phyloP scores from a whole-genome alignment of 345 rosid species.

The Conringia planisiliqua region DNA sequence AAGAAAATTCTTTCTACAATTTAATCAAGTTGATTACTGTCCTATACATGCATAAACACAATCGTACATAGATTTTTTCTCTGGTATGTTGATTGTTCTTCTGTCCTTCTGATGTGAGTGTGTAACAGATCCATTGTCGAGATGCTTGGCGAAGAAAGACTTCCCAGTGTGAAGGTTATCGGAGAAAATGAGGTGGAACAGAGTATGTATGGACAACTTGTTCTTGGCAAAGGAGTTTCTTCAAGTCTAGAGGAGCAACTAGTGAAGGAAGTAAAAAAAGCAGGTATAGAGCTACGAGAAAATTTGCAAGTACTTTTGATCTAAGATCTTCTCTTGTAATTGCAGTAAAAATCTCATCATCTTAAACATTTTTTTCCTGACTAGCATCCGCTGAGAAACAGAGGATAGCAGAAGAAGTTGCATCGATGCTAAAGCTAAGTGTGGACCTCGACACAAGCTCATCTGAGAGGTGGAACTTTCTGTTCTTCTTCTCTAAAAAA shows the following conservation, averaged over 20 bases:
- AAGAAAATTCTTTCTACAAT: background rate
- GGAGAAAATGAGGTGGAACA: conserved; percentile 64
- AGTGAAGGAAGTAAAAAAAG: conserved; percentile 73
- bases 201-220: conserved; percentile 83
- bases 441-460: conserved; percentile 78
- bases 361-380: conserved; percentile 25
- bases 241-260: conserved; percentile 69
- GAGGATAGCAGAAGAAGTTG: conserved; percentile 88
- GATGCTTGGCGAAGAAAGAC: conserved; percentile 76
- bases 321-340: background rate
- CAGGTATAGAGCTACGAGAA: conserved; percentile 42
- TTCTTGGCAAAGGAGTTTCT: conserved; percentile 52
- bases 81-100: background rate
- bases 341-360: conserved; percentile 6
- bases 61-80: background rate
- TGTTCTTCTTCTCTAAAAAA: background rate
- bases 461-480: conserved; percentile 58
- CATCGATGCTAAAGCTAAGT: conserved; percentile 72
- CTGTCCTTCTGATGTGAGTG: background rate
- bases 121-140: conserved; percentile 58
- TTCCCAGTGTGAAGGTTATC: conserved; percentile 54
- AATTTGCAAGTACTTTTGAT: background rate
- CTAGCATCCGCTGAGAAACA: conserved; percentile 87
- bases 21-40: background rate
- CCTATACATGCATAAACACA: background rate